phyloP scores from a whole-genome alignment of 2,329 filamentous ascomycete species.

The Xylariaceae sp. region DNA sequence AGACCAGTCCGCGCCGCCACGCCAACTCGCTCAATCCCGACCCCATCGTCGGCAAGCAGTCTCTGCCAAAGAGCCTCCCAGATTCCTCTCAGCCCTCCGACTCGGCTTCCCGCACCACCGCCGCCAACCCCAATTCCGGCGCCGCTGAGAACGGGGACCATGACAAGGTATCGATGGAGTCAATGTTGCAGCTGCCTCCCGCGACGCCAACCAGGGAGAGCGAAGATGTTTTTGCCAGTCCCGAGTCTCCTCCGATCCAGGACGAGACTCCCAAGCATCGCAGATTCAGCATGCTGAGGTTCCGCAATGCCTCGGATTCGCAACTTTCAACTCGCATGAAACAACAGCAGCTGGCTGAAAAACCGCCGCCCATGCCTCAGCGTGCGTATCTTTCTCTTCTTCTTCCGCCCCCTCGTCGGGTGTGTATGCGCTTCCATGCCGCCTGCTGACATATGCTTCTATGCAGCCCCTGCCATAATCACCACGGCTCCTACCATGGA shows the following conservation, averaged over 20 bases:
- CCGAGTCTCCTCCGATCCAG: conserved; percentile 43
- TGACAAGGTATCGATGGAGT: conserved; percentile 16
- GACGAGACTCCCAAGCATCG: conserved; percentile 49
- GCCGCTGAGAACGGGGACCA: conserved; percentile 9
- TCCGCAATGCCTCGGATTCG: conserved; percentile 88
- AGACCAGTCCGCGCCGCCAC: too few species aligned
- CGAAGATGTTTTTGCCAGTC: conserved; percentile 27
- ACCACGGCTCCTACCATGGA: conserved; percentile 81
- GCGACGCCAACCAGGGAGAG: conserved; percentile 14
- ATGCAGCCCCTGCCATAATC: conserved; percentile 66
- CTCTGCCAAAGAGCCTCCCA: neutral
- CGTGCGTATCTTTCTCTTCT: conserved; percentile 33
- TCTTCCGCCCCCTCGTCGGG: neutral
- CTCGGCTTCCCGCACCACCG: too few species aligned
- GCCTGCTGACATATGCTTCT: conserved; percentile 15
- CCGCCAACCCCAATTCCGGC: conserved; percentile 4
- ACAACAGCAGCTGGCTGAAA: conserved; percentile 51
- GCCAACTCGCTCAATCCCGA: conserved; percentile 25
- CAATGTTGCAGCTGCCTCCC: conserved; percentile 10
- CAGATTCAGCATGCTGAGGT: conserved; percentile 66
- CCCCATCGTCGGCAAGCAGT: too few species aligned
- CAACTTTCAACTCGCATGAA: conserved; percentile 73
- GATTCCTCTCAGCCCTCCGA: conserved; percentile 3
- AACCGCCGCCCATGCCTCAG: conserved; percentile 49
- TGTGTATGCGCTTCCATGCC: neutral